Evolutionary conservation across 768 basidiomycete genomes (phyloP), one percentile per base, ranked within the genome.

Genomic region (Auricularia auricula-judae): DNA sequence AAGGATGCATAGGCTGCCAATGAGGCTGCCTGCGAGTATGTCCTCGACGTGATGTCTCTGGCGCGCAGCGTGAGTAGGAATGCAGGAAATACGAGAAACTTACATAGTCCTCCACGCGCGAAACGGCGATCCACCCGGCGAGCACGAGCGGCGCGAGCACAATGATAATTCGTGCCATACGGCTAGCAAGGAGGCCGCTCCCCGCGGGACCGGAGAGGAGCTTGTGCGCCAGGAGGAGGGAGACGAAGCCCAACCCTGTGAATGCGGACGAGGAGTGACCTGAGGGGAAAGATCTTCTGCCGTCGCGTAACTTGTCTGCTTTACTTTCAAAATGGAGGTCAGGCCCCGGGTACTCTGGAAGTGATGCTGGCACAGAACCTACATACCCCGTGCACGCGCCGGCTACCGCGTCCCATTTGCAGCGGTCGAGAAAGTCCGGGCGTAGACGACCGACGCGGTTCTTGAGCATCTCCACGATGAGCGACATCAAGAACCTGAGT

Each of bases 31-130:
- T 8, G 82, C 83, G 63, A 87, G 80, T 14, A 87, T 81, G 69
- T 88, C 87, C 72, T 86, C 86, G 71, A 82, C 83, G 72, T 86
- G 84, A 71, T 88, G 86, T 68, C 82, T 75, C 86, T 87, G 70
- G 21, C 21, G 33, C 23, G 7, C 23, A 65, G 51, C 35, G 29
- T 64, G 44, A 61, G 66, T 43, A 42, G 36, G 54, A 36, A 34
- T 43, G 29, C 51, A 59, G n/a, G 12, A 61, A 42, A 62, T 65
- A 14, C 39, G 12, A 7, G n/a, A 2, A 18, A 77, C 84, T 68
- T 59, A 86, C 87, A 69, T 87, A 83, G 71, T 88, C 86, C 72
- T 88, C 82, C 14, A 87, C 67, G 44, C 86, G 77, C 11, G 84
- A 79, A 10, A 87, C 73, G 8, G 84, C 85, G 11, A 89, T 84